Conservation (phyloP, 2,329 filamentous ascomycete genomes). For the Microsporum ferrugineum region DNA sequence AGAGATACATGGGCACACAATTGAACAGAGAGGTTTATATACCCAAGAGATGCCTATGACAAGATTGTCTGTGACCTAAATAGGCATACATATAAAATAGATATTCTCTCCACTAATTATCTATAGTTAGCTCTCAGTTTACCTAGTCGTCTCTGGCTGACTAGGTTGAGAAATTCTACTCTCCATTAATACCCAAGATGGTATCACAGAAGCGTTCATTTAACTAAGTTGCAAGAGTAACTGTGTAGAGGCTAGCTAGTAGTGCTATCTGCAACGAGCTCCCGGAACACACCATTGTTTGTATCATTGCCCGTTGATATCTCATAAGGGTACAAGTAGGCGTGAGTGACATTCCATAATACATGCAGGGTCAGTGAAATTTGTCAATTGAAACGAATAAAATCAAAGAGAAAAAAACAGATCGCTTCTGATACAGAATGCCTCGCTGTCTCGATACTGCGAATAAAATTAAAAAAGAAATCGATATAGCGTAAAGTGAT, state of each 20-base stretch:
- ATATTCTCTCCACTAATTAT: too few species aligned
- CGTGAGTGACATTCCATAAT: slow-evolving; percentile 1
- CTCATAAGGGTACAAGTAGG: not conserved
- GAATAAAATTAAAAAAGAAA: not conserved
- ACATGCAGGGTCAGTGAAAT: not conserved
- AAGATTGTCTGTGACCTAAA: too few species aligned
- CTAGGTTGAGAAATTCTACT: too few species aligned
- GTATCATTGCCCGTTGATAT: not conserved
- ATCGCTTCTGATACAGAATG: not conserved
- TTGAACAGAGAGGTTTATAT: too few species aligned
- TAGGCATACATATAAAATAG: too few species aligned
- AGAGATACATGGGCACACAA: too few species aligned
- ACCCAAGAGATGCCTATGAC: too few species aligned
- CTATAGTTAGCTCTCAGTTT: too few species aligned
- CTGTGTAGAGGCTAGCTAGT: not conserved
- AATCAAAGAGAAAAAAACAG: slow-evolving; percentile 2
- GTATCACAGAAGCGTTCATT: not conserved
- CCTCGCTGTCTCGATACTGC: not conserved
- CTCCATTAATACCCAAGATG: not conserved
- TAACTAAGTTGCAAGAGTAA: not conserved
- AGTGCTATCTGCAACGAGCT: not conserved
- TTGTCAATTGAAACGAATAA: not conserved
- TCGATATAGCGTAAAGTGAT: not conserved
- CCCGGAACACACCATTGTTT: not conserved
- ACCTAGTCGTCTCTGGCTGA: too few species aligned